Conservation (phyloP, 2,329 filamentous ascomycete species). For the Pyrenophora teres region DNA sequence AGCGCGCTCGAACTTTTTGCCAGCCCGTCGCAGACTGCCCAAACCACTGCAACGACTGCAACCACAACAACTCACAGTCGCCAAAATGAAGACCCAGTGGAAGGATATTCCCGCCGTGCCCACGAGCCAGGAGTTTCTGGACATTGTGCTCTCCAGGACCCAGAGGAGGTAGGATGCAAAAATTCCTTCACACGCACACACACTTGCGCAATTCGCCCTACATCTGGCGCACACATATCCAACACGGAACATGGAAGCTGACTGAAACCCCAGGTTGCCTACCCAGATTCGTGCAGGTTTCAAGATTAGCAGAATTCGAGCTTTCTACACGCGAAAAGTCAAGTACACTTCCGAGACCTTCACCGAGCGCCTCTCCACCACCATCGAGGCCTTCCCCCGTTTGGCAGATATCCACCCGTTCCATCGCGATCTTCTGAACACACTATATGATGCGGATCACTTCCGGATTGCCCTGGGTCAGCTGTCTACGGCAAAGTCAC, state of each 20-base stretch:
- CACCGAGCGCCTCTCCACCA: slow-evolving; percentile 86
- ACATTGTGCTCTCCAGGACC: slow-evolving; percentile 86
- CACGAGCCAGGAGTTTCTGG: slow-evolving; percentile 92
- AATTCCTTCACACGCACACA: not conserved
- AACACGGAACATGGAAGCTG: not conserved
- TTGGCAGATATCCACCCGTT: slow-evolving; percentile 95
- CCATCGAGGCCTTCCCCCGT: slow-evolving; percentile 86
- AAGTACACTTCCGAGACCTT: slow-evolving; percentile 98
- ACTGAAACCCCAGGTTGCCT: slow-evolving; percentile 65
- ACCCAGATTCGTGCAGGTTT: slow-evolving; percentile 96
- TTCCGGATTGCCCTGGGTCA: slow-evolving; percentile 97
- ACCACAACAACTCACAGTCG: slow-evolving; percentile 23
- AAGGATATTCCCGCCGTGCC: slow-evolving; percentile 83
- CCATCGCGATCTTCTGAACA: slow-evolving; percentile 89
- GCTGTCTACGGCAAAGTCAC: slow-evolving; percentile 90
- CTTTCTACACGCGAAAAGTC: slow-evolving; percentile 90
- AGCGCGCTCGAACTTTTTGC: slow-evolving; percentile 19
- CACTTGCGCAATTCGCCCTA: slow-evolving; percentile 3
- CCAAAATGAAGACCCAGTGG: slow-evolving; percentile 48
- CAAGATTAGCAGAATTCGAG: slow-evolving; percentile 92
- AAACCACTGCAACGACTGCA: slow-evolving; percentile 21
- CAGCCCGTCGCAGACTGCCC: slow-evolving; percentile 8
- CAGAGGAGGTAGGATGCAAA: slow-evolving; percentile 19
- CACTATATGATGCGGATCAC: slow-evolving; percentile 68
- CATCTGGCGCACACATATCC: not conserved